Conservation (phyloP, 2,329 filamentous ascomycete species). For the Fusarium euwallaceae region DNA sequence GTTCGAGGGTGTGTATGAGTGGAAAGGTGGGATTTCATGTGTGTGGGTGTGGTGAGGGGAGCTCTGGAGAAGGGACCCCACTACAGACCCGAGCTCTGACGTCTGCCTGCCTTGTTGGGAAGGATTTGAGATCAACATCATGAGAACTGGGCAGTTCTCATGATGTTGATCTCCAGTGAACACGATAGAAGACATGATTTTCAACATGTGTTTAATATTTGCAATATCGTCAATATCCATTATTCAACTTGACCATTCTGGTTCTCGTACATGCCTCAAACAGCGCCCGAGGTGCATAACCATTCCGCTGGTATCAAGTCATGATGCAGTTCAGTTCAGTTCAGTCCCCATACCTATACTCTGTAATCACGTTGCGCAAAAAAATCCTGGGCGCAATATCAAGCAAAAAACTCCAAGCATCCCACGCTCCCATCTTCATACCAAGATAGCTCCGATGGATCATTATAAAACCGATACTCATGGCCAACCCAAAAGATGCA, state of each 20-base stretch:
- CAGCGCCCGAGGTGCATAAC: neutral
- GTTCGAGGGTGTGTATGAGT: conserved; percentile 16
- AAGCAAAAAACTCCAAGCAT: conserved; percentile 4
- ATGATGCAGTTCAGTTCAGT: conserved; percentile 19
- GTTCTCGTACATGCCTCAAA: neutral
- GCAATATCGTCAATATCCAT: neutral
- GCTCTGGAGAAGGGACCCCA: conserved; percentile 37
- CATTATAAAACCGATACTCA: neutral
- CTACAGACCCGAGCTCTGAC: conserved; percentile 29
- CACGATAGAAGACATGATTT: neutral
- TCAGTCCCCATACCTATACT: conserved; percentile 1
- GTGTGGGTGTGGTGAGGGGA: conserved; percentile 21
- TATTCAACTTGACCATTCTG: neutral
- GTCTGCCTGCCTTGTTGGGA: conserved; percentile 23
- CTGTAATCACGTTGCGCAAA: conserved; percentile 19
- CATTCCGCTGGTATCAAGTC: conserved; percentile 31
- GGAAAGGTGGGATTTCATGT: conserved; percentile 30
- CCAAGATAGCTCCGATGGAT: neutral
- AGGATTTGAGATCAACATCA: conserved; percentile 18
- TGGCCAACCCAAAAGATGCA: neutral
- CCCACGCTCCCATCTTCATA: neutral
- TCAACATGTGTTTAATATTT: neutral
- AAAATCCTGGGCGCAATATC: neutral
- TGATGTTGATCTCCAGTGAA: neutral
- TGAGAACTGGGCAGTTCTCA: neutral